phyloP scores from a whole-genome alignment of 441 rosid genomes.

The Populus tomentosa region DNA sequence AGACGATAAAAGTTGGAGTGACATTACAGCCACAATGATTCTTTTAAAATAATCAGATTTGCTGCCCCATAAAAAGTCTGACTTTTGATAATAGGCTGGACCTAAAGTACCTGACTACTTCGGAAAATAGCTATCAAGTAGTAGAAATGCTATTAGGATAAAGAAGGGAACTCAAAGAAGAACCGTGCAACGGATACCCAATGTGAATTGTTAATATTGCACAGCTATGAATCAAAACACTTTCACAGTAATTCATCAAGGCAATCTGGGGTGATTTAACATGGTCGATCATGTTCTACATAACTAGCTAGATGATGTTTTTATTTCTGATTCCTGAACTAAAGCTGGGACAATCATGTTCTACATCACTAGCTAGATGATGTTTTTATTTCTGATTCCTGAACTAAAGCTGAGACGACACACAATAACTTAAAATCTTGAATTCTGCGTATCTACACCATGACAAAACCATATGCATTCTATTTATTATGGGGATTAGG shows the following conservation, averaged over 20 bases:
- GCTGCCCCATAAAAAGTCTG: neutral
- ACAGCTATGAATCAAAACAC: neutral
- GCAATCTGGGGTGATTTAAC: neutral
- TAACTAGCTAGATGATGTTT: neutral
- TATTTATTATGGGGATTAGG: neutral
- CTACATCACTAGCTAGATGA: neutral
- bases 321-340: neutral
- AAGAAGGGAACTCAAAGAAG: neutral
- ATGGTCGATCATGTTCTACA: neutral
- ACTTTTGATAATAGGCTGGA: neutral
- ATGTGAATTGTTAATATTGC: neutral
- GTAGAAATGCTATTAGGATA: neutral
- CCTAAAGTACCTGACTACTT: neutral
- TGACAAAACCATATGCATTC: neutral
- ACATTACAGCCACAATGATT: conserved; percentile 1
- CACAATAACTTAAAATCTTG: neutral
- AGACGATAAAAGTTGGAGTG: neutral
- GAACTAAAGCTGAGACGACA: neutral
- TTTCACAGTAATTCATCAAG: neutral
- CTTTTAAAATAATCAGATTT: neutral
- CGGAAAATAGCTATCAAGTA: neutral
- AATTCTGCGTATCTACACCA: neutral
- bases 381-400: neutral
- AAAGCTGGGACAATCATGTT: neutral
- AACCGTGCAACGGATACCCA: neutral